Evolutionary conservation across 768 basidiomycete genomes (phyloP).

Genomic region (Sarcodon sp.): DNA sequence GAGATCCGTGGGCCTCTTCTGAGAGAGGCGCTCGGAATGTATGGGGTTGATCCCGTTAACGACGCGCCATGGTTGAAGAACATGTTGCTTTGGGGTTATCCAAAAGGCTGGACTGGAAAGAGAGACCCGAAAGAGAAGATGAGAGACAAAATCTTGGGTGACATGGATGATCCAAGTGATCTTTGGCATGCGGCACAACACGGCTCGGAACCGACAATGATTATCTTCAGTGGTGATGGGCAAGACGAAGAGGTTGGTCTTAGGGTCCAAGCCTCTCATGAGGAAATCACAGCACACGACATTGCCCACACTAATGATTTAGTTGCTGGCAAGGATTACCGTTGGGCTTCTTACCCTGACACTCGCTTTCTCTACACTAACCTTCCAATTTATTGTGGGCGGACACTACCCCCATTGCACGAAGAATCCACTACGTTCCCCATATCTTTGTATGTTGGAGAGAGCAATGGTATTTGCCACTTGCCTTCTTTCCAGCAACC

Average conservation of each 20-base stretch:
- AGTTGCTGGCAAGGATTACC: constrained; percentile 5
- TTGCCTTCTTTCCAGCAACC: not conserved
- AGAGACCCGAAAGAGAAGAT: constrained; percentile 42
- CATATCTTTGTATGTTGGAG: not conserved
- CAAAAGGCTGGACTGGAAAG: constrained; percentile 49
- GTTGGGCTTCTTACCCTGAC: constrained; percentile 56
- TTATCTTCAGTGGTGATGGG: constrained; percentile 6
- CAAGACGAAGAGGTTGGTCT: constrained; percentile 3
- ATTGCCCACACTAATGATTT: not conserved
- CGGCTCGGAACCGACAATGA: not conserved
- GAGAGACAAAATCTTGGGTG: constrained; percentile 30
- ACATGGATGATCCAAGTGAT: constrained; percentile 4
- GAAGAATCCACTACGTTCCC: constrained; percentile 6
- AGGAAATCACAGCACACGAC: not conserved
- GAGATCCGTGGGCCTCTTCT: constrained; percentile 35
- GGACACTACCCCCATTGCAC: constrained; percentile 18
- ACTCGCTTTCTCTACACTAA: constrained; percentile 44
- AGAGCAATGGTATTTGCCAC: not conserved
- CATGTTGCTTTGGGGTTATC: constrained; percentile 67
- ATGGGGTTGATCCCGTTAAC: constrained; percentile 22
- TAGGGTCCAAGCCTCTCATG: not conserved
- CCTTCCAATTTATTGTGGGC: constrained; percentile 39
- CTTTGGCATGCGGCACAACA: constrained; percentile 11
- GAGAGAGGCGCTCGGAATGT: constrained; percentile 39
- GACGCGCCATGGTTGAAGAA: constrained; percentile 37